A percentile compares a stretch with the other conserved stretches of the same genome.
phyloP scores from a whole-genome alignment of 2,329 filamentous ascomycete genomes.

The Gyromitra esculenta region DNA sequence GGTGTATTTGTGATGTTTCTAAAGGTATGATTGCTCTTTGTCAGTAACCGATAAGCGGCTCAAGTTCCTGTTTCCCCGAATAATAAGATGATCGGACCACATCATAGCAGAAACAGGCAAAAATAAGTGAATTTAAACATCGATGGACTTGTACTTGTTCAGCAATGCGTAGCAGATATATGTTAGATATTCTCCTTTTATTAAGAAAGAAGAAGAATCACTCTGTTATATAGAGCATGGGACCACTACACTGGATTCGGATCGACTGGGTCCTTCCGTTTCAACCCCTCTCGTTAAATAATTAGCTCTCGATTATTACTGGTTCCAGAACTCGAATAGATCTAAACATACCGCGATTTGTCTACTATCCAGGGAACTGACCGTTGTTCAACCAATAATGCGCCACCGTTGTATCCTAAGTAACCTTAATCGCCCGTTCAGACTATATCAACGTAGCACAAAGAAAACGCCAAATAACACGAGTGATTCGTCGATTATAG shows the following conservation, averaged over 20 bases:
- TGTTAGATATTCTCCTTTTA: background rate
- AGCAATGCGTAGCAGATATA: background rate
- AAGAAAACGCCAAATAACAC: background rate
- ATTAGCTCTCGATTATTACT: background rate
- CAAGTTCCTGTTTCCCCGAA: background rate
- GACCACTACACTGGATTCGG: background rate
- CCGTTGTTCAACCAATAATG: background rate
- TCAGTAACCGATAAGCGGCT: background rate
- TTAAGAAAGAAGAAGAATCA: background rate
- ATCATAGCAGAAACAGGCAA: background rate
- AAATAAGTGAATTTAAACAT: background rate
- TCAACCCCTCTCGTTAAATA: background rate
- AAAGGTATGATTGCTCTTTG: background rate
- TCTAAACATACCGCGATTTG: background rate
- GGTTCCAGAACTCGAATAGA: background rate
- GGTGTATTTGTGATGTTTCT: background rate
- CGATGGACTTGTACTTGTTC: background rate
- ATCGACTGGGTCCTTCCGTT: background rate
- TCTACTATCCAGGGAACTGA: background rate
- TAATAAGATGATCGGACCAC: background rate
- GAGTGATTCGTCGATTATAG: background rate
- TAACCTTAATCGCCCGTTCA: background rate
- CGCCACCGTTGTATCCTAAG: background rate
- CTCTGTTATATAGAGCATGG: background rate
- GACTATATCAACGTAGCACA: background rate